A percentile compares a stretch with the other conserved stretches of the same genome.
Conservation (phyloP, 371 early-diverging fungal genomes). For the Mortierella sp. region DNA sequence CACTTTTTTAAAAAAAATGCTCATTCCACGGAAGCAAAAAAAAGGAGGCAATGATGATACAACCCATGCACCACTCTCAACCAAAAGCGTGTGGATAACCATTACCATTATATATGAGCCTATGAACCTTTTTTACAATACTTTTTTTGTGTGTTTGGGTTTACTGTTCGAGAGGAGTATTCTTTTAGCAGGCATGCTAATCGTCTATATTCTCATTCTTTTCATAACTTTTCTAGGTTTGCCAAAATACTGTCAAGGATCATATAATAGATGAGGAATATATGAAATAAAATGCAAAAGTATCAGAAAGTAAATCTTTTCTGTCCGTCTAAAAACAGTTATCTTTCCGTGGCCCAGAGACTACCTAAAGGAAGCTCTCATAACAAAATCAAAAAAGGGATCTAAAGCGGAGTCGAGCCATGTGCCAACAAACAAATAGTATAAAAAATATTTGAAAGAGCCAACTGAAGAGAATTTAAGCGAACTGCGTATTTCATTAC, state of each 20-base stretch:
- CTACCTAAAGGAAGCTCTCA: too few relatives aligned
- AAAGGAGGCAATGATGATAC: slow-evolving; percentile 45
- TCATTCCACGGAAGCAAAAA: not conserved
- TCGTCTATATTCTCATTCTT: not conserved
- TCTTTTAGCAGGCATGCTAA: slow-evolving; percentile 30
- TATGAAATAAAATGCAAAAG: not conserved
- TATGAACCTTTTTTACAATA: slow-evolving; percentile 2
- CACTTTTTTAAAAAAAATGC: not conserved
- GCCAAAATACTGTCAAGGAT: not conserved
- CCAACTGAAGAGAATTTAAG: too few relatives aligned
- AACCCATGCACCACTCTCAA: slow-evolving; percentile 60
- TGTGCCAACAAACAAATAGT: too few relatives aligned
- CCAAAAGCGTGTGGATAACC: slow-evolving; percentile 59
- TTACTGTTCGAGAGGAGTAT: not conserved
- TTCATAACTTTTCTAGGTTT: slow-evolving; percentile 9
- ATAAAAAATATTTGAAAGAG: too few relatives aligned
- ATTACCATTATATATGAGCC: slow-evolving; percentile 54
- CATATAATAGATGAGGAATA: too few relatives aligned
- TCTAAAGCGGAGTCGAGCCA: too few relatives aligned
- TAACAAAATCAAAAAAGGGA: too few relatives aligned
- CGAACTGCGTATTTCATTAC: too few relatives aligned
- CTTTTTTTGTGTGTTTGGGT: not conserved
- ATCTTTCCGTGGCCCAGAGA: too few relatives aligned
- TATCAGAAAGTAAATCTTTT: too few relatives aligned
- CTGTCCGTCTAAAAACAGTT: too few relatives aligned